phyloP scores from a whole-genome alignment of 2,329 filamentous ascomycete genomes.

The Karstenula rhodostoma region DNA sequence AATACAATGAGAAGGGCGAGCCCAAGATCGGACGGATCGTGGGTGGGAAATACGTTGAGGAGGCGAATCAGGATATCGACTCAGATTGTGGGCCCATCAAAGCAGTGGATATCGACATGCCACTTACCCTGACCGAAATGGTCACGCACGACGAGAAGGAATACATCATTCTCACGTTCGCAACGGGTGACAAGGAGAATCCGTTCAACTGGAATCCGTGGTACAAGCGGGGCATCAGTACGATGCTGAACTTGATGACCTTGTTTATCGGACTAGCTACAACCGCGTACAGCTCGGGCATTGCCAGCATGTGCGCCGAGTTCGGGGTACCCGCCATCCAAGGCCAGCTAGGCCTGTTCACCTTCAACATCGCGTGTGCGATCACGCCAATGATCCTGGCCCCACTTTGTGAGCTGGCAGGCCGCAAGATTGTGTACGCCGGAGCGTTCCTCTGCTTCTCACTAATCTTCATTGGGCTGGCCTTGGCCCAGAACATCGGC shows the following conservation, averaged over 20 bases:
- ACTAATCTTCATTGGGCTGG: constrained; percentile 37
- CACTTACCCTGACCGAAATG: constrained; percentile 36
- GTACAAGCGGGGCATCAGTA: constrained; percentile 39
- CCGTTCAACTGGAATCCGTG: constrained; percentile 40
- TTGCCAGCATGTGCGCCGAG: constrained; percentile 37
- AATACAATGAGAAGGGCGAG: constrained; percentile 35
- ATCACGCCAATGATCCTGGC: constrained; percentile 38
- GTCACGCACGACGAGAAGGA: constrained; percentile 36
- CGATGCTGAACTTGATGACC: constrained; percentile 39
- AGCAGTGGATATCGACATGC: constrained; percentile 38
- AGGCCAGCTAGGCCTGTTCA: constrained; percentile 36
- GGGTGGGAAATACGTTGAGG: constrained; percentile 33
- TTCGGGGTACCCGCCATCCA: constrained; percentile 33
- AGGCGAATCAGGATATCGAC: constrained; percentile 33
- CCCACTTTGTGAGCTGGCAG: constrained; percentile 37
- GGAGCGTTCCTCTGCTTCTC: constrained; percentile 37
- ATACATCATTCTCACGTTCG: constrained; percentile 36
- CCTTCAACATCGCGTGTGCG: constrained; percentile 38
- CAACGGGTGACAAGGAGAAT: constrained; percentile 36
- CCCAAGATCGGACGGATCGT: constrained; percentile 32
- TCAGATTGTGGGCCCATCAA: constrained; percentile 35
- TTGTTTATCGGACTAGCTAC: constrained; percentile 39
- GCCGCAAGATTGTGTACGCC: constrained; percentile 36
- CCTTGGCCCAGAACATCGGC: constrained; percentile 32
- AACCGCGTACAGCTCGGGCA: constrained; percentile 37